Evolutionary conservation across 176 grass and related monocot genomes (phyloP), one percentile per base, ranked within the genome.

Genomic region (Oryza glumipatula): DNA sequence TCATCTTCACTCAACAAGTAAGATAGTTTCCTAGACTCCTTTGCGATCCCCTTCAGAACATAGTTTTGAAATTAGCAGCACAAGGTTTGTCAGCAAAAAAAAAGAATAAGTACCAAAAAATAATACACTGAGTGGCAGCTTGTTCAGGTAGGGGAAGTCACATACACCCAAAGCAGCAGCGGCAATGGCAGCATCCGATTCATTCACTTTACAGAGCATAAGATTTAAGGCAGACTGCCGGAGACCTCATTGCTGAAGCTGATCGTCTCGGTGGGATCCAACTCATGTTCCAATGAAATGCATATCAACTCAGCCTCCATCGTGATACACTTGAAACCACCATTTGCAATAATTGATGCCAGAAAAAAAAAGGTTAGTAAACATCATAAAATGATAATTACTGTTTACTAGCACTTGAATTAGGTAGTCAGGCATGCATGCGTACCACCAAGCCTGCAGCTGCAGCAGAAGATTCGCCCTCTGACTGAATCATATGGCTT

Each of bases 1-100:
- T 35, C 47, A 2, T 75, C 47, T 54, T 3, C 22, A 2, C 22
- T 24, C 12, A 51, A 4, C 48, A 51, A 4, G 14, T 12, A 51
- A 51, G 1, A 15, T 15, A 14, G 3, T 65, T 65, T 9, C 46
- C 17, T 54, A 35, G 72, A 47, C 47, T 76, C 73, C 73, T 76
- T 58, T 7, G 49, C 30, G 0, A 76, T 38, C 12, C 49, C 73
- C 73, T 76, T 76, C 17, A 76, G 58, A 58, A 76, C 15, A 76
- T 54, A 33, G 48, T 51, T 51, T 15, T 51, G 48, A 51, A 51
- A 54, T 75, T 33, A 13, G 71, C 28, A 11, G 16, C 41, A 73
- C 15, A 12, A 51, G 10, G 70, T 23, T 48, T 52, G 47, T 52
- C 72, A 74, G 22, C 24, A 38, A 35, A 32, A 32, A 58, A 58